A percentile compares a stretch with the other conserved stretches of the same genome.
These are phyloP conservation scores for Apophysomyces elegans DNA, from an alignment of 371 early-diverging fungal species.

Conservation along the genomic window DNA sequence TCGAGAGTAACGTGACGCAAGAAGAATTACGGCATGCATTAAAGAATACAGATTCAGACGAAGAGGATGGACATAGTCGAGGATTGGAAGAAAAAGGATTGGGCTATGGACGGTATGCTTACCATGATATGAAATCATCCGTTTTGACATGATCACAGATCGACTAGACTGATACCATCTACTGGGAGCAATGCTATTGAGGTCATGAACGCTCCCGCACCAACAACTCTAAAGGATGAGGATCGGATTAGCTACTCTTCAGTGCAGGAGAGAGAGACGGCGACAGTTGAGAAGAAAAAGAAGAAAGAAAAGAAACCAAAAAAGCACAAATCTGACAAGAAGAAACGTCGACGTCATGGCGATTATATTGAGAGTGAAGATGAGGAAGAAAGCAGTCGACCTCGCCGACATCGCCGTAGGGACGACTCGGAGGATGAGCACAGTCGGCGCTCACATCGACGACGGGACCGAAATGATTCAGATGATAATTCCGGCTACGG, in stretches of 20 bases:
- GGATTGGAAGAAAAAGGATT: conserved; percentile 57
- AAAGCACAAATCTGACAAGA: conserved; percentile 38
- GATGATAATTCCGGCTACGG: neutral
- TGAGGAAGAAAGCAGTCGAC: conserved; percentile 18
- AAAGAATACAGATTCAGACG: conserved; percentile 44
- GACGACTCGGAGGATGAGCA: conserved; percentile 5
- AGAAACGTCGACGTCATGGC: conserved; percentile 23
- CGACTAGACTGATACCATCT: conserved; percentile 30
- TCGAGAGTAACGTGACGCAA: conserved; percentile 58
- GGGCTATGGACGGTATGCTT: conserved; percentile 61
- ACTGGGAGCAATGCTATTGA: conserved; percentile 24
- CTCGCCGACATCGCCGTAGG: conserved; percentile 14
- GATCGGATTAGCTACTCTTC: neutral
- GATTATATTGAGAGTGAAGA: conserved; percentile 18
- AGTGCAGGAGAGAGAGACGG: conserved; percentile 26
- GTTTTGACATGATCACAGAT: conserved; percentile 11
- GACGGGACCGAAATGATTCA: neutral
- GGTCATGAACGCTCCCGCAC: conserved; percentile 26
- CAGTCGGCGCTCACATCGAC: neutral
- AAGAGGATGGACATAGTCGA: conserved; percentile 38
- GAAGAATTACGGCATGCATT: conserved; percentile 65
- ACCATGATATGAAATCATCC: neutral
- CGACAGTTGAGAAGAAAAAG: conserved; percentile 40
- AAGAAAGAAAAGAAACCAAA: conserved; percentile 44
- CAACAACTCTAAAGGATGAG: neutral